Evolutionary conservation across 78 protist species (phyloP), one percentile per base, ranked within the genome.

Genomic region (Dictyostelium firmibasis): DNA sequence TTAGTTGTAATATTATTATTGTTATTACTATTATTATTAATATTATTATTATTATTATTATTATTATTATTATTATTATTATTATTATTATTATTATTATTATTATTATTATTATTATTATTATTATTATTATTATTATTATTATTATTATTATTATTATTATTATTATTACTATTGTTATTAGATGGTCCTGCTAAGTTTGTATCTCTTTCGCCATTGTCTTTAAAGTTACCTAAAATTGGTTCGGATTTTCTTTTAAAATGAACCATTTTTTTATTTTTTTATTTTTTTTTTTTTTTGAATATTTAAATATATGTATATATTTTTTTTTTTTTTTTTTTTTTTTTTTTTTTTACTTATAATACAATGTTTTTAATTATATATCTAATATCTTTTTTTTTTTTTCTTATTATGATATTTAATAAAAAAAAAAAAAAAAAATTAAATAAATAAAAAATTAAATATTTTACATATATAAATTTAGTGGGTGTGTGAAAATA

Each of bases 241-340:
- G 79, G 79, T 31, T 72, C 79, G 14, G 79, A 72, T 31, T 72
- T 72, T 72, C 79, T 72, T 33, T 72, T 72, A 72, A 72, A 72
- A 72, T 72, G 79, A 72, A 72, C 79, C 79, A 72, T 72, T 72
- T 31, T 72, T 14, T 13, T 31, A 33, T 35, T 72, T 16, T 31
- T 14, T 72, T 13, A 53, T 53, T 33, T 31, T 14, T 72, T 31
- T 25, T 50, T 57, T 57, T 57, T 57, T 57, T 57, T 53, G n/a
- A 14, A 4, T 53, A 3, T 53, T 14, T 14, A 50, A 50, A 14
- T 50, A 13, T 50, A 11, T 50, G 20, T 53, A 14, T 57, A 20
- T 20, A 14, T 57, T 57, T 20, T 14, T 57, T 20, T 57, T 0
- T 16, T 16, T 57, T 57, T 4, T 44, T 44, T 4, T 9, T 44